Percentiles rank a stretch among this genome's conserved stretches.
These are phyloP conservation scores for Tuber borchii DNA, from an alignment of 495 filamentous ascomycete species.

Conservation along the genomic window DNA sequence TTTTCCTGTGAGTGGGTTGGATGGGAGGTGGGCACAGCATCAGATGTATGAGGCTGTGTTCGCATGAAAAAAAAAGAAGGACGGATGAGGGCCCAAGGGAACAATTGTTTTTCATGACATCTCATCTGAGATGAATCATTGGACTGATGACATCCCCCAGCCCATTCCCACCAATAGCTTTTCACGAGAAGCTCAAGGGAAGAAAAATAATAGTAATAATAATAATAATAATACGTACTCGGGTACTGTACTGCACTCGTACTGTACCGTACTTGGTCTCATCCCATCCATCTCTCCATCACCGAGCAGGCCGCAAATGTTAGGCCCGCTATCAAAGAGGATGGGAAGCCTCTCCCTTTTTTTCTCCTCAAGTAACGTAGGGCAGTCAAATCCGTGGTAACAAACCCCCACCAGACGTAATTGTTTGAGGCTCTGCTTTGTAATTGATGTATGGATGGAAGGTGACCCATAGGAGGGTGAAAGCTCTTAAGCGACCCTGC, in stretches of 20 bases:
- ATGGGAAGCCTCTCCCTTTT: not conserved
- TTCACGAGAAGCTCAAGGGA: not conserved
- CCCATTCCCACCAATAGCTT: not conserved
- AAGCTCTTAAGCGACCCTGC: not conserved
- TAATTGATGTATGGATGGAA: not conserved
- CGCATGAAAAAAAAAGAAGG: not conserved
- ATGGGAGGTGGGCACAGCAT: not conserved
- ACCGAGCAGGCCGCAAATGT: not conserved
- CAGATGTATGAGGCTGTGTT: not conserved
- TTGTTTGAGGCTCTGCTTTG: not conserved
- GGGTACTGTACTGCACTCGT: too few relatives aligned
- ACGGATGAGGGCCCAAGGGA: not conserved
- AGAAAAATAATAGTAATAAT: not conserved
- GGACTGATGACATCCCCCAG: slow-evolving; percentile 1
- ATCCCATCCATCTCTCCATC: not conserved
- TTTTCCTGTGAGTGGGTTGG: not conserved
- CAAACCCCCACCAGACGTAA: slow-evolving; percentile 1
- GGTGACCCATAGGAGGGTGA: not conserved
- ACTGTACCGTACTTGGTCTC: not conserved
- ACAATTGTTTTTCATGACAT: not conserved
- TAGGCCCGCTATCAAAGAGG: not conserved
- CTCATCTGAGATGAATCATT: not conserved
- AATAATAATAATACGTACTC: too few relatives aligned
- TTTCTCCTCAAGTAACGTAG: not conserved
- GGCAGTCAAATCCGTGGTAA: not conserved